phyloP scores from a whole-genome alignment of 306 rosid genomes.

The Pyrus betulifolia region DNA sequence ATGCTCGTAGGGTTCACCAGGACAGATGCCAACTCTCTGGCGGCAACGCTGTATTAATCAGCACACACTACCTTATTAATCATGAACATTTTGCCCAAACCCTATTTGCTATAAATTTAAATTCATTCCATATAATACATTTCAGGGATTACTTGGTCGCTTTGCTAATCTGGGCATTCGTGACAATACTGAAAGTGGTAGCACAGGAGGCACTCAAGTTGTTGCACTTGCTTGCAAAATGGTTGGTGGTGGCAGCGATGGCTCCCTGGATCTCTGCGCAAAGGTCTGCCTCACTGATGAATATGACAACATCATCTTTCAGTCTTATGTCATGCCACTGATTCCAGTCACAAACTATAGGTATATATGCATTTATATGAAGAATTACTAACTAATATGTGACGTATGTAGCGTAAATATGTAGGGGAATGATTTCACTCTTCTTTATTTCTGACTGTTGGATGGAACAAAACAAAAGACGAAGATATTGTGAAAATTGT shows the following conservation, averaged over 20 bases:
- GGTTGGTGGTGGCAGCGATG: slow-evolving; percentile 96
- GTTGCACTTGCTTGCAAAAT: slow-evolving; percentile 90
- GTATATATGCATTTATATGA: slow-evolving; percentile 12
- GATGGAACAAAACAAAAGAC: no score
- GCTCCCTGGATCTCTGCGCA: slow-evolving; percentile 75
- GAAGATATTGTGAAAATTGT: background rate
- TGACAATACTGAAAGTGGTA: slow-evolving; percentile 46
- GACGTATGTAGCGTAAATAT: background rate
- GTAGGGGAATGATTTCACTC: background rate
- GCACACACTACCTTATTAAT: background rate
- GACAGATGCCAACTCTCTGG: slow-evolving; percentile 67
- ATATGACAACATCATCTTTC: slow-evolving; percentile 67
- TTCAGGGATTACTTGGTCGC: slow-evolving; percentile 64
- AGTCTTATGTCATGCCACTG: slow-evolving; percentile 69
- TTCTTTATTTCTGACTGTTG: no score
- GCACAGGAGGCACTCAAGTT: slow-evolving; percentile 47
- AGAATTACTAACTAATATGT: background rate
- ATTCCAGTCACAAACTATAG: slow-evolving; percentile 74
- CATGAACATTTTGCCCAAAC: background rate
- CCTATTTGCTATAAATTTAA: background rate
- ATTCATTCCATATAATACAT: background rate
- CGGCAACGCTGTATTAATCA: slow-evolving; percentile 32
- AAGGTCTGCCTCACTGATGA: slow-evolving; percentile 82
- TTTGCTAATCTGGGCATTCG: slow-evolving; percentile 63
- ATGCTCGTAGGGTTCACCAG: slow-evolving; percentile 65